Percentiles rank a stretch among this genome's conserved stretches.
Conservation (phyloP, 2,329 filamentous ascomycete species). For the Colletotrichum sp. region DNA sequence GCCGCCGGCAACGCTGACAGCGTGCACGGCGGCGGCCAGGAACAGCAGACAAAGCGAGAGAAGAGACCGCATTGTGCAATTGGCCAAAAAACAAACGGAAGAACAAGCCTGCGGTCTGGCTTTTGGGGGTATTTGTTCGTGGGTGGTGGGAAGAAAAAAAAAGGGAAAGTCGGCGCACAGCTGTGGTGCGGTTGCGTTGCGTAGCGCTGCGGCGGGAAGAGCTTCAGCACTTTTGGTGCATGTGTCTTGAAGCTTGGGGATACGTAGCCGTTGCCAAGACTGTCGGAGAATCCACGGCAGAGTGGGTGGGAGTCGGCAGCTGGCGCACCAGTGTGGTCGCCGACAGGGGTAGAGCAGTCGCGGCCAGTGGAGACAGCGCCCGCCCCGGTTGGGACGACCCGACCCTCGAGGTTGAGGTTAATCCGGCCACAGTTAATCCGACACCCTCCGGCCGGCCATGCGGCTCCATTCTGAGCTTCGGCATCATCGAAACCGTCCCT, state of each 20-base stretch:
- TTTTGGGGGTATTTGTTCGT: slow-evolving; percentile 9
- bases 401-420: neutral
- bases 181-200: slow-evolving; percentile 19
- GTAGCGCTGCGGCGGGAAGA: slow-evolving; percentile 18
- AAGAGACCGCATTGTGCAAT: slow-evolving; percentile 73
- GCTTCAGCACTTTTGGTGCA: slow-evolving; percentile 22
- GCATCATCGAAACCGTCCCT: neutral
- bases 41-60: slow-evolving; percentile 73
- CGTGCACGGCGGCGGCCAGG: slow-evolving; percentile 71
- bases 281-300: slow-evolving; percentile 15
- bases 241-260: slow-evolving; percentile 28
- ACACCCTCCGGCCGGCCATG: neutral
- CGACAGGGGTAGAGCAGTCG: neutral
- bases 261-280: slow-evolving; percentile 26
- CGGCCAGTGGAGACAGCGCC: neutral
- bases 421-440: slow-evolving; percentile 8
- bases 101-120: neutral
- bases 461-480: slow-evolving; percentile 14
- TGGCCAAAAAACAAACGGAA: slow-evolving; percentile 1
- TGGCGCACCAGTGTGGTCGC: neutral
- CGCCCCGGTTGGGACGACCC: neutral
- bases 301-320: neutral
- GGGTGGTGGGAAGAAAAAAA: slow-evolving; percentile 1
- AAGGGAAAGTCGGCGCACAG: slow-evolving; percentile 24
- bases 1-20: slow-evolving; percentile 82